These are phyloP conservation scores for Aristolochia californica DNA, from an alignment of 164 flowering plant genomes.

Conservation along the genomic window DNA sequence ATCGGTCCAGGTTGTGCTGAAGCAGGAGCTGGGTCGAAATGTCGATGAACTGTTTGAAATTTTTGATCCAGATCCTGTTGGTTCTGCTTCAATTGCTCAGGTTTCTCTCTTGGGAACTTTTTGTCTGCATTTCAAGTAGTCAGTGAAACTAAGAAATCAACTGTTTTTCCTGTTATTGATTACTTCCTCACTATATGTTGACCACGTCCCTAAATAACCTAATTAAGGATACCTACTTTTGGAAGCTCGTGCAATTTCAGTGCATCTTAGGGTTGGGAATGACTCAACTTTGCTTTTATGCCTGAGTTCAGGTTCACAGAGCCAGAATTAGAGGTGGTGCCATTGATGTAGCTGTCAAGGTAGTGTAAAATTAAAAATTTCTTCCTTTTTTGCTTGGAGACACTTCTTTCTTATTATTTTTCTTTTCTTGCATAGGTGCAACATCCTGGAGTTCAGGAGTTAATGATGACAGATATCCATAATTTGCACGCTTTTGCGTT, in stretches of 20 bases:
- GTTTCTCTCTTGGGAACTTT: slow-evolving; percentile 22
- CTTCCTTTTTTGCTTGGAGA: neutral
- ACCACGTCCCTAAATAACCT: neutral
- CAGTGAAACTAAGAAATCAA: neutral
- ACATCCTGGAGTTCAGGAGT: slow-evolving; percentile 86
- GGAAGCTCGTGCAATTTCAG: no score
- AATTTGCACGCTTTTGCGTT: slow-evolving; percentile 92
- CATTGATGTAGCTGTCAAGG: slow-evolving; percentile 89
- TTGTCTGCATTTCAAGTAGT: neutral
- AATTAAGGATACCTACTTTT: no score
- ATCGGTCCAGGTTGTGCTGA: slow-evolving; percentile 42
- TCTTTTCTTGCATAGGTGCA: slow-evolving; percentile 50
- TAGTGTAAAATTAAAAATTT: slow-evolving; percentile 17
- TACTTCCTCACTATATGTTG: no score
- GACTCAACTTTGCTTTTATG: slow-evolving; percentile 2
- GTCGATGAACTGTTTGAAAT: slow-evolving; percentile 62
- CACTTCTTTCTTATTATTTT: slow-evolving; percentile 3
- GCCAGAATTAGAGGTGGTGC: slow-evolving; percentile 76
- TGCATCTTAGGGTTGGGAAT: no score
- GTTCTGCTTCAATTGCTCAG: slow-evolving; percentile 99
- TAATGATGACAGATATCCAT: slow-evolving; percentile 94
- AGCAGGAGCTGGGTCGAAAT: slow-evolving; percentile 60
- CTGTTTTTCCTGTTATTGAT: neutral
- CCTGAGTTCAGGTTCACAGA: slow-evolving; percentile 63
- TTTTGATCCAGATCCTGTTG: slow-evolving; percentile 67